A percentile compares a stretch with the other conserved stretches of the same genome.
phyloP scores from a whole-genome alignment of 306 rosid species.

The Prunus salicina region DNA sequence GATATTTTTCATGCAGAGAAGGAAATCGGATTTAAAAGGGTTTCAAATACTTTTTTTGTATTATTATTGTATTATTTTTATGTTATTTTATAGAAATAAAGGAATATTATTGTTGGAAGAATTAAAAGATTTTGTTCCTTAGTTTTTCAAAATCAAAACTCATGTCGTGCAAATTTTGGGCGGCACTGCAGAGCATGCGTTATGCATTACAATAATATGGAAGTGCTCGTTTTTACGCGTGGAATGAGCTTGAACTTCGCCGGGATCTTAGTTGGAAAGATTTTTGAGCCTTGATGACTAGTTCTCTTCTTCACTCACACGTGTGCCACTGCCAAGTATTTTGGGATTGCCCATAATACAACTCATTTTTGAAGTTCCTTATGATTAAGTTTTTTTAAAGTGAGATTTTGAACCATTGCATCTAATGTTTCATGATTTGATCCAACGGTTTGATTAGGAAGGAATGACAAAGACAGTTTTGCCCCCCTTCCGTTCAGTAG shows the following conservation, averaged over 20 bases:
- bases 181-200: constrained; percentile 8
- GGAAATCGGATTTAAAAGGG: constrained; percentile 8
- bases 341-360: too few relatives aligned
- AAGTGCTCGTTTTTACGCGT: background rate
- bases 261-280: background rate
- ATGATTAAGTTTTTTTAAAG: too few relatives aligned
- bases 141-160: background rate
- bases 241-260: background rate
- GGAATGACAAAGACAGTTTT: too few relatives aligned
- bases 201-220: background rate
- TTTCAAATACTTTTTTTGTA: background rate
- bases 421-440: too few relatives aligned
- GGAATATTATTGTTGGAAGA: background rate
- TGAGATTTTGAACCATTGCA: too few relatives aligned
- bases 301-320: too few relatives aligned
- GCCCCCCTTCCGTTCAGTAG: too few relatives aligned
- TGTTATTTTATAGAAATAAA: background rate
- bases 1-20: constrained; percentile 2
- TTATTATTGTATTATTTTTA: background rate
- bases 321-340: too few relatives aligned
- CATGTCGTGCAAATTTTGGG: constrained; percentile 9
- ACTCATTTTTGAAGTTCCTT: too few relatives aligned
- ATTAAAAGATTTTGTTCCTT: background rate
- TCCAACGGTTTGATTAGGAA: too few relatives aligned
- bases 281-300: too few relatives aligned